phyloP scores from a whole-genome alignment of 2,329 filamentous ascomycete genomes.

The Cytospora chrysosperma region DNA sequence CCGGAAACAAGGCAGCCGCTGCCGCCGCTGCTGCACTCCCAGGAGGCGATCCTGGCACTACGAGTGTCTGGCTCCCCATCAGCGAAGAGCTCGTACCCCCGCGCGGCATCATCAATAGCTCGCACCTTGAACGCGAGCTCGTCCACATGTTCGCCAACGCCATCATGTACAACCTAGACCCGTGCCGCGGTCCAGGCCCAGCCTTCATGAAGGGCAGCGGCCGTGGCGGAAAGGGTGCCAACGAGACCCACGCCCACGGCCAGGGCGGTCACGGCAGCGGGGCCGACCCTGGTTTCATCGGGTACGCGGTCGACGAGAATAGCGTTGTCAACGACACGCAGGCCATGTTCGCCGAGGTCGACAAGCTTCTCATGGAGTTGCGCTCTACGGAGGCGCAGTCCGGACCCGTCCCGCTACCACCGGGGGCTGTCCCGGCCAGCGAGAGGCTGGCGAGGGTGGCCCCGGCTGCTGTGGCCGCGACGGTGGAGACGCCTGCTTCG shows the following conservation, averaged over 20 bases:
- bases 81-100: constrained; percentile 79
- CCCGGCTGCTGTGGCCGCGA: constrained; percentile 12
- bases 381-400: constrained; percentile 67
- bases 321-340: constrained; percentile 84
- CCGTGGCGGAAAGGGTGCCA: constrained; percentile 35
- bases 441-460: constrained; percentile 21
- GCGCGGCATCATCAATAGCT: constrained; percentile 86
- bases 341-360: constrained; percentile 87
- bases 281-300: constrained; percentile 49
- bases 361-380: constrained; percentile 74
- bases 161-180: constrained; percentile 95
- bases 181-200: constrained; percentile 66
- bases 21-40: constrained; percentile 61
- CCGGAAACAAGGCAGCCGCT: constrained; percentile 65
- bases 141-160: constrained; percentile 98
- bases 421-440: constrained; percentile 25
- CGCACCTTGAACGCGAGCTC: constrained; percentile 88
- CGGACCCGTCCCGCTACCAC: constrained; percentile 34
- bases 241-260: constrained; percentile 36
- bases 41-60: constrained; percentile 55
- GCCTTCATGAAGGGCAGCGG: constrained; percentile 51
- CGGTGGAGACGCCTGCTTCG: constrained; percentile 22
- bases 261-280: constrained; percentile 25
- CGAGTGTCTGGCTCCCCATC: constrained; percentile 64
- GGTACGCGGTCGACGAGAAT: constrained; percentile 74